Conservation (phyloP, 2,329 filamentous ascomycete genomes). For the Nemania sp. region DNA sequence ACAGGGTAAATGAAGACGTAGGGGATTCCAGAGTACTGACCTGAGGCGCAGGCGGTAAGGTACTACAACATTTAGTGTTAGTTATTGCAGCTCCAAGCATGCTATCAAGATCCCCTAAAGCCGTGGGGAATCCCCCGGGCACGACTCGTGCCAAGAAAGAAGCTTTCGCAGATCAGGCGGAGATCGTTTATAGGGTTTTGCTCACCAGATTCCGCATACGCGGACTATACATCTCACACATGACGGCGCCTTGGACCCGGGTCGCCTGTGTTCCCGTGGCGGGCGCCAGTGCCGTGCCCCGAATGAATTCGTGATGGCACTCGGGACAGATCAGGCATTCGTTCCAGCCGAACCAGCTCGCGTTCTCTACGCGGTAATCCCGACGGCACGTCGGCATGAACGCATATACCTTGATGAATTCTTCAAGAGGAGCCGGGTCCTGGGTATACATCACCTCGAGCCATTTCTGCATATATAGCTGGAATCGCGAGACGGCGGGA, state of each 20-base stretch:
- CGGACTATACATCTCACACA: constrained; percentile 27
- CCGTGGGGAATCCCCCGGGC: too few relatives aligned
- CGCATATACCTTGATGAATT: constrained; percentile 17
- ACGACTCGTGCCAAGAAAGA: too few relatives aligned
- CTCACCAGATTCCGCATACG: constrained; percentile 16
- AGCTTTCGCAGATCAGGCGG: too few relatives aligned
- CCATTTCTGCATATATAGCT: constrained; percentile 12
- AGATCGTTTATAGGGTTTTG: neutral
- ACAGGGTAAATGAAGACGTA: neutral
- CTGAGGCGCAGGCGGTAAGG: constrained; percentile 9
- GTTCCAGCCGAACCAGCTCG: constrained; percentile 20
- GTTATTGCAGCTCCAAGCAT: neutral
- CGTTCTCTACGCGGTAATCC: constrained; percentile 11
- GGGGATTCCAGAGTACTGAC: neutral
- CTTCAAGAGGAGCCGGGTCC: constrained; percentile 11
- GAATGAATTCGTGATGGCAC: constrained; percentile 23
- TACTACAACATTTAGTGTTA: constrained; percentile 3
- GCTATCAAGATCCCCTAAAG: too few relatives aligned
- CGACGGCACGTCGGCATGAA: constrained; percentile 15
- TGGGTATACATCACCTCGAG: constrained; percentile 20
- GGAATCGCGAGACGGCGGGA: constrained; percentile 13
- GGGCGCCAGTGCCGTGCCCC: constrained; percentile 15
- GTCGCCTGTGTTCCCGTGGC: constrained; percentile 12
- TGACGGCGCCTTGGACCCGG: neutral
- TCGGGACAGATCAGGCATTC: constrained; percentile 21